A percentile compares a stretch with the other conserved stretches of the same genome.
Conservation (phyloP, 2,329 filamentous ascomycete species). For the Aspergillus sergii region DNA sequence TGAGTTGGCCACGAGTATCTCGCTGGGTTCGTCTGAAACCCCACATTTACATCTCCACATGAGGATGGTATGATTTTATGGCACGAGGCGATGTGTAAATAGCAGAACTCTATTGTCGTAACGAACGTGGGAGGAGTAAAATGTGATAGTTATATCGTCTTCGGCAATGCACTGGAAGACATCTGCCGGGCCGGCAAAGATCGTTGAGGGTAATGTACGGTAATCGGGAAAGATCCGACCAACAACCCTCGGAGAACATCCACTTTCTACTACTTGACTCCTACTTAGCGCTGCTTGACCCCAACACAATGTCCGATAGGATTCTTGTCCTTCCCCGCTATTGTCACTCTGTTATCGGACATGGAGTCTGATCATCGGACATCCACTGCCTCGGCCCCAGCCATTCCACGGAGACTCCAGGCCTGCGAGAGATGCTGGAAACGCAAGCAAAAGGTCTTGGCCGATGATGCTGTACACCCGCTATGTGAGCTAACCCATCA, state of each 20-base stretch:
- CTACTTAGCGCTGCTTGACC: background rate
- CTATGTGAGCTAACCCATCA: background rate
- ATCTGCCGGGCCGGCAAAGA: background rate
- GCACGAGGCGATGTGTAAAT: no score
- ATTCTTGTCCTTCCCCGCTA: background rate
- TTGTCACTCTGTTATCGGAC: background rate
- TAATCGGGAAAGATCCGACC: background rate
- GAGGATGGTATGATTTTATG: no score
- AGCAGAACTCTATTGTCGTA: background rate
- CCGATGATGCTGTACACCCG: no score
- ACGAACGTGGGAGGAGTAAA: no score
- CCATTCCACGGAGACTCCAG: slow-evolving; percentile 18
- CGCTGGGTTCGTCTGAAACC: no score
- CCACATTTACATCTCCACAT: no score
- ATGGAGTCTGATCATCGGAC: background rate
- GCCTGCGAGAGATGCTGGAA: slow-evolving; percentile 37
- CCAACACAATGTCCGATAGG: background rate
- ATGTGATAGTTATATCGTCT: background rate
- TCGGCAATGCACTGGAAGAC: background rate
- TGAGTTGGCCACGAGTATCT: no score
- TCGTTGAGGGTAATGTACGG: background rate
- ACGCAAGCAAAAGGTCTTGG: slow-evolving; percentile 33
- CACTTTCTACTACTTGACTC: background rate
- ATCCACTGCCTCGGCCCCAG: background rate
- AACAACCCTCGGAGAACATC: background rate